phyloP scores from a whole-genome alignment of 78 protist species.

The Trichosphaerium sp. region DNA sequence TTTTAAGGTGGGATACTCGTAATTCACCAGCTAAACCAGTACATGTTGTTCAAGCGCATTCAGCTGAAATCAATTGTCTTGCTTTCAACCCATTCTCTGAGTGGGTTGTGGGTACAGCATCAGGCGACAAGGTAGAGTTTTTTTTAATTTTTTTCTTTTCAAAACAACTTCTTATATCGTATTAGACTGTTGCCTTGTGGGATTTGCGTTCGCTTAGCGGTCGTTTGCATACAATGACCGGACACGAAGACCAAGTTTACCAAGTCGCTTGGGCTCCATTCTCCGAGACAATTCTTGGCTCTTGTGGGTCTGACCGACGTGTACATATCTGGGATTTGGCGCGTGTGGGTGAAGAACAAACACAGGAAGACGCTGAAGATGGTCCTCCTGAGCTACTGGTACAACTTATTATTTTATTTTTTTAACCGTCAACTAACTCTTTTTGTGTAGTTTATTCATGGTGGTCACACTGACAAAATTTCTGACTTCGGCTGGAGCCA shows the following conservation, averaged over 20 bases:
- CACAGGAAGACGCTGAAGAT: slow-evolving; percentile 83
- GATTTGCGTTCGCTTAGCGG: slow-evolving; percentile 71
- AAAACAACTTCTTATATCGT: background rate
- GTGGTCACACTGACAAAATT: slow-evolving; percentile 87
- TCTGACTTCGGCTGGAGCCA: slow-evolving; percentile 85
- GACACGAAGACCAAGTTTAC: slow-evolving; percentile 62
- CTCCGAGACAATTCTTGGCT: slow-evolving; percentile 74
- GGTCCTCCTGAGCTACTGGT: slow-evolving; percentile 91
- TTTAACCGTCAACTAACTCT: background rate
- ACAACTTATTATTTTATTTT: background rate
- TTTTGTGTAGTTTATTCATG: slow-evolving; percentile 78
- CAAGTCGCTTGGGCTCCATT: slow-evolving; percentile 77
- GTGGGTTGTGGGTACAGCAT: slow-evolving; percentile 72
- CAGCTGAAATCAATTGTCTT: slow-evolving; percentile 70
- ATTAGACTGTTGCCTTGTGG: slow-evolving; percentile 77
- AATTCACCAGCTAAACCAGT: background rate
- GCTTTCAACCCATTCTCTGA: slow-evolving; percentile 80
- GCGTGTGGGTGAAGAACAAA: slow-evolving; percentile 80
- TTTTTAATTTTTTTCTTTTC: background rate
- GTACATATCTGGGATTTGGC: slow-evolving; percentile 83
- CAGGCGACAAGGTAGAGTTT: slow-evolving; percentile 58
- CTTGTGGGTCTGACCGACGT: slow-evolving; percentile 73
- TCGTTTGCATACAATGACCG: slow-evolving; percentile 52
- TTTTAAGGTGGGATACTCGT: slow-evolving; percentile 41
- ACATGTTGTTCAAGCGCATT: slow-evolving; percentile 45